These are phyloP conservation scores for Narthecium ossifragum DNA, from an alignment of 106 monocot species.

Conservation along the genomic window DNA sequence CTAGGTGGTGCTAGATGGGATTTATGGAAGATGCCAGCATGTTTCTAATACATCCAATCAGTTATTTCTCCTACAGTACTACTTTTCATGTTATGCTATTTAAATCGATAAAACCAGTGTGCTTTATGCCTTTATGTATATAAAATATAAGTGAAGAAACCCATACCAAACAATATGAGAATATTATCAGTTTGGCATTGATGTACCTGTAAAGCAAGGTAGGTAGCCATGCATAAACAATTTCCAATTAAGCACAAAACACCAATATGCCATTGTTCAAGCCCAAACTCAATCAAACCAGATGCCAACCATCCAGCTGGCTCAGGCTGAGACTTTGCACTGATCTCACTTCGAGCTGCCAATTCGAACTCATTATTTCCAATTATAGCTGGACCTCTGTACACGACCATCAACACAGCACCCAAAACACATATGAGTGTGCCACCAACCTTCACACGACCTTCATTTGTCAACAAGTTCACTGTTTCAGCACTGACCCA, in stretches of 20 bases:
- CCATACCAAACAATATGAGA: too few relatives aligned
- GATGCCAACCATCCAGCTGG: constrained; percentile 38
- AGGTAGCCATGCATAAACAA: constrained; percentile 83
- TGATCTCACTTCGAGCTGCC: constrained; percentile 41
- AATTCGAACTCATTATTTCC: constrained; percentile 29
- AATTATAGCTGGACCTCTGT: constrained; percentile 65
- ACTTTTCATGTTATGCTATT: too few relatives aligned
- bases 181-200: too few relatives aligned
- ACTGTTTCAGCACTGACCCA: constrained; percentile 56
- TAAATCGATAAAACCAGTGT: too few relatives aligned
- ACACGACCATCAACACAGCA: constrained; percentile 73
- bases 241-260: constrained; percentile 80
- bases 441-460: constrained; percentile 61
- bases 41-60: too few relatives aligned
- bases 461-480: constrained; percentile 54
- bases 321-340: constrained; percentile 52
- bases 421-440: constrained; percentile 68
- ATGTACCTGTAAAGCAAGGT: constrained; percentile 88
- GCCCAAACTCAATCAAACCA: constrained; percentile 23
- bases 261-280: constrained; percentile 76
- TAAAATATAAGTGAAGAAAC: too few relatives aligned
- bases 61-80: too few relatives aligned
- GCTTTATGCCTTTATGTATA: too few relatives aligned
- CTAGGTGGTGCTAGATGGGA: too few relatives aligned
- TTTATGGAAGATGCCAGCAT: too few relatives aligned